Base-by-base conservation (phyloP, 495 filamentous ascomycete species). In the Sabuloglossum arenarium region DNA sequence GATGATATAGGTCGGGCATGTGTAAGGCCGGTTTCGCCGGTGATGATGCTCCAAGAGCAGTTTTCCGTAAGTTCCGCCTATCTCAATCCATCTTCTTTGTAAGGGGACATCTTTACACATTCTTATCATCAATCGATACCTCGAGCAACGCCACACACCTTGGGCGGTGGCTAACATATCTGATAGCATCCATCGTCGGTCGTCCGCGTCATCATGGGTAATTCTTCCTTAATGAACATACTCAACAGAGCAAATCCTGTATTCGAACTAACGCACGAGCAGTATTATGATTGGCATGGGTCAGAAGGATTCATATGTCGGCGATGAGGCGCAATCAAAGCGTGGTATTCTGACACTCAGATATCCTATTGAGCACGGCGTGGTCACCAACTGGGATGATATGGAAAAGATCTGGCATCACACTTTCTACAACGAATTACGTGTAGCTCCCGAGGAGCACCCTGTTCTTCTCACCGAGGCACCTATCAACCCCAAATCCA, bases 201-300 rank as follows among this genome's bases (percentile, higher is more conserved):
- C 88, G 91, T 76, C 91, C 91, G 71, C 93, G 91, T 75, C 91
- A 98, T 73, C 91, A 98, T 94, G 91, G 91, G 90, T 98, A 89
- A 77, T 79, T 53, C 59, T 51, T 37, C 30, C 61, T 61, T 50
- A 19, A 46, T 54, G 59, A 47, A 53, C 30, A 42, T 34, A 53
- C 31, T 53, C 57, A 32, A 59, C 45, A 52, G 53, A 59, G 54
- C 50, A 45, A 45, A 59, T 23, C 49, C 53, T 54, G 39, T 23
- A 54, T 60, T 27, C 1, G 53, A 47, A 55, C 39, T 39, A 37
- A 53, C 25, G 14, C 9, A 5, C 3, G 46, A 12, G 3, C 66
- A 96, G 91, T 81, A 98, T 98, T 77, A 98, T 98, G 91, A 98
- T 98, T 72, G 91, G 91, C 83, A 97, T 98, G 91, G 91, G 91